Evolutionary conservation across 257 asterid species (phyloP).

Genomic region (Jacaranda mimosifolia): DNA sequence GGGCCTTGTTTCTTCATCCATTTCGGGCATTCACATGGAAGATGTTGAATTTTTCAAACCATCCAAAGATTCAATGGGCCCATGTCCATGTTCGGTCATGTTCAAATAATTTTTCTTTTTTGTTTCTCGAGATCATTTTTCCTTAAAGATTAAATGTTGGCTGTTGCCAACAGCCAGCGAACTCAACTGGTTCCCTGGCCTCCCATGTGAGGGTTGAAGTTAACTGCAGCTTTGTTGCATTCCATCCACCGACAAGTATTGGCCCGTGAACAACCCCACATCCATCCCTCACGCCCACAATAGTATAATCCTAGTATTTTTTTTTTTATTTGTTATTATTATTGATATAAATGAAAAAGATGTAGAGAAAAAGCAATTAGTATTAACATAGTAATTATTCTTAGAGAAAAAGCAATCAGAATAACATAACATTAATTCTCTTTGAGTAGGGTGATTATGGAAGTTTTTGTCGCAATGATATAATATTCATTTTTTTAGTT

Average conservation of each 20-base stretch:
- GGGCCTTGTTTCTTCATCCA: constrained; percentile 12
- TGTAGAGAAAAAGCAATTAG: too few species aligned
- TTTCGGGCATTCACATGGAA: constrained; percentile 40
- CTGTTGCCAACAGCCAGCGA: constrained; percentile 9
- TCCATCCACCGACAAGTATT: constrained; percentile 34
- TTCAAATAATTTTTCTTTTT: constrained; percentile 5
- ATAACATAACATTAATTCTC: too few species aligned
- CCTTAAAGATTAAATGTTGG: constrained; percentile 22
- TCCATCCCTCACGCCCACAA: neutral
- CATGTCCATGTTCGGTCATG: constrained; percentile 39
- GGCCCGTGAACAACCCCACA: constrained; percentile 18
- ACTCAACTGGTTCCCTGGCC: constrained; percentile 15
- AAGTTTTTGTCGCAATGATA: too few species aligned
- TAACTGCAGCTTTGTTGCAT: constrained; percentile 38
- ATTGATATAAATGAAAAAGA: too few species aligned
- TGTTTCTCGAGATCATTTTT: neutral
- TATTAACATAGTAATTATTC: too few species aligned
- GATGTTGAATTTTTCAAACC: constrained; percentile 1
- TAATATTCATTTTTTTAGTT: too few species aligned
- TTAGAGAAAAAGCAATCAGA: too few species aligned
- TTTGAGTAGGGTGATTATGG: too few species aligned
- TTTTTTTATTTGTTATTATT: too few species aligned
- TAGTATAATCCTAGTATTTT: neutral
- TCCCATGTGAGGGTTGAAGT: constrained; percentile 45
- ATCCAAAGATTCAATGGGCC: constrained; percentile 36